Base-by-base conservation (phyloP, 176 grass and related monocot species). In the Tillandsia leiboldiana region DNA sequence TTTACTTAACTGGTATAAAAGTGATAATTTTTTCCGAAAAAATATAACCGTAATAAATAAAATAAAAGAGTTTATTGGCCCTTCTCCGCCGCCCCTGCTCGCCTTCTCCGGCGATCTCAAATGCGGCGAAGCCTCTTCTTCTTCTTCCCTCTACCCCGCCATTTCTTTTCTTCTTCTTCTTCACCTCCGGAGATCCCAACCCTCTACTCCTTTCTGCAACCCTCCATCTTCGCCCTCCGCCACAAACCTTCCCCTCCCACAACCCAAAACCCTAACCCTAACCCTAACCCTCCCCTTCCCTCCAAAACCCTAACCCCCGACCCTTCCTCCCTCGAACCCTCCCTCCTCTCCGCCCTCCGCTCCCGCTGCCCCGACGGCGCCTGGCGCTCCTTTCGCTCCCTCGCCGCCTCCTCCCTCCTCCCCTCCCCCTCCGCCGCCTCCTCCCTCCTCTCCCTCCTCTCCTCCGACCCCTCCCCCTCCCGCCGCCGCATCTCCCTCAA, bases 171-270 rank as follows among this genome's bases (percentile, higher is more conserved):
- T 49, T 78, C 75, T n/a, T 75, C 80, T 10, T 65, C 82, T 8
- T 67, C 77, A 10, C 11, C 85, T 26, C 50, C 80, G 20, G 85
- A 84, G 70, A 87, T 90, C 73, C 93, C 93, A 51, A 89, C 77
- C 26, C 15, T 92, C 68, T 92, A 97, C 57, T 97, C 93, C 79
- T 97, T 97, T 70, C 89, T 97, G 61, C 86, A 97, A 83, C 90
- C 82, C 10, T 85, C 84, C 68, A 77, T 92, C 83, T 92, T 84
- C 81, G 86, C 86, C 14, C 85, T 83, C 53, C 84, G 82, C 13
- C 50, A 77, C 56, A 78, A 72, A 62, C 66, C 80, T 62, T 2
- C 73, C 23, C 12, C 15, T 10, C 78, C 70, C 64, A 49, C 50
- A 10, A 22, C 48, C 67, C 53, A 15, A 42, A 26, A 1, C 71